Percentiles rank a stretch among this genome's conserved stretches.
These are phyloP conservation scores for Asclepias syriaca DNA, from an alignment of 257 asterid species.

Conservation along the genomic window DNA sequence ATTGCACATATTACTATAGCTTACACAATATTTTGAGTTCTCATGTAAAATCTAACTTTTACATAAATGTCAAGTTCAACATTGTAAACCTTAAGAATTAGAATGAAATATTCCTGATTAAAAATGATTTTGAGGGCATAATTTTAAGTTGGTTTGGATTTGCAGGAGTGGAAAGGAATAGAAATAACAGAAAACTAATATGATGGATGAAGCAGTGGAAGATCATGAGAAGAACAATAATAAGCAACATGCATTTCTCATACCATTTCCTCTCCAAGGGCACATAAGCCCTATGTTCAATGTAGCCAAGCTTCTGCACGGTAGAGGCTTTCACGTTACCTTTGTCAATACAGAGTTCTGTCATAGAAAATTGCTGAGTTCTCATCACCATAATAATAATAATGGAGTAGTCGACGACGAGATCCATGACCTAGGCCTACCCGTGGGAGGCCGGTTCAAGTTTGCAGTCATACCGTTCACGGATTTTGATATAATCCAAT, in stretches of 20 bases:
- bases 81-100: no score
- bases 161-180: no score
- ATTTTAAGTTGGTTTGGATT: no score
- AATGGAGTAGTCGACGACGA: neutral
- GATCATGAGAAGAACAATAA: neutral
- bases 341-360: conserved; percentile 28
- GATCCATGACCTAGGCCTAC: neutral
- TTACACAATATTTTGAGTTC: no score
- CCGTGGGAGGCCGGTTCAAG: neutral
- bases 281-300: conserved; percentile 35
- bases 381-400: neutral
- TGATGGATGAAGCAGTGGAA: neutral
- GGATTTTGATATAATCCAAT: neutral
- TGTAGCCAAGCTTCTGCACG: conserved; percentile 27
- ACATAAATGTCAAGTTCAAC: no score
- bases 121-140: no score
- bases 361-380: conserved; percentile 17
- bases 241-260: conserved; percentile 25
- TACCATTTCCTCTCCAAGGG: conserved; percentile 35
- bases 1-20: no score
- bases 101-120: no score
- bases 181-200: no score
- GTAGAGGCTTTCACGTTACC: conserved; percentile 30
- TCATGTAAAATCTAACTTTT: no score
- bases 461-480: neutral